phyloP scores from a whole-genome alignment of 1,139 yeast genomes.

The Suhomyces panamericanus region DNA sequence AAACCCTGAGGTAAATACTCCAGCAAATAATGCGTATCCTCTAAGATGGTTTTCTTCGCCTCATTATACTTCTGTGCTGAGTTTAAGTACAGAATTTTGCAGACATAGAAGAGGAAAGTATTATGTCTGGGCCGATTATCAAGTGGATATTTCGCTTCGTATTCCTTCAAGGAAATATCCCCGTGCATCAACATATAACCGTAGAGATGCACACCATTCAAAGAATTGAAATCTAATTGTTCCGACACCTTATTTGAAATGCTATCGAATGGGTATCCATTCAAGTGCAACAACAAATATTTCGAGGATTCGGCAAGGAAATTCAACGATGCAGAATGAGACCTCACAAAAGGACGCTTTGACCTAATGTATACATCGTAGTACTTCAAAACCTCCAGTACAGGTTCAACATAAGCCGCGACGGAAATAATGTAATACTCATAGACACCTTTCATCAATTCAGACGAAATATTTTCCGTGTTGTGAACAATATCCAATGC shows the following conservation, averaged over 20 bases:
- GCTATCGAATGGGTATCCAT: slow-evolving; percentile 19
- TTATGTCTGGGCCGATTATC: slow-evolving; percentile 7
- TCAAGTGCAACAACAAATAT: slow-evolving; percentile 19
- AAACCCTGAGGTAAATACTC: slow-evolving; percentile 26
- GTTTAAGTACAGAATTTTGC: slow-evolving; percentile 12
- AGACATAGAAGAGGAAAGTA: slow-evolving; percentile 8
- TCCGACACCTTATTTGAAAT: slow-evolving; percentile 1
- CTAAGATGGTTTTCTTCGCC: slow-evolving; percentile 22
- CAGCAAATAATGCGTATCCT: slow-evolving; percentile 18
- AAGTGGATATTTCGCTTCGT: slow-evolving; percentile 9
- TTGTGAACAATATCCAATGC: slow-evolving; percentile 42
- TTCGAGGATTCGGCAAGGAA: slow-evolving; percentile 20
- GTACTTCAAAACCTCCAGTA: slow-evolving; percentile 36
- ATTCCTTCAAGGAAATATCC: slow-evolving; percentile 19
- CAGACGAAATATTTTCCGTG: slow-evolving; percentile 36
- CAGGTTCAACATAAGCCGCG: slow-evolving; percentile 48
- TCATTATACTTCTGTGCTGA: slow-evolving; percentile 22
- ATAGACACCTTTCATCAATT: slow-evolving; percentile 42
- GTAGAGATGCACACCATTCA: slow-evolving; percentile 14
- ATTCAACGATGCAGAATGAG: slow-evolving; percentile 14
- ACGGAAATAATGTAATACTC: slow-evolving; percentile 45
- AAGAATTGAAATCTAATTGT: slow-evolving; percentile 2
- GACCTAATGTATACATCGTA: slow-evolving; percentile 28
- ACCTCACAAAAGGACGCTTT: slow-evolving; percentile 17
- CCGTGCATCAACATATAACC: slow-evolving; percentile 18